Evolutionary conservation across 2,329 filamentous ascomycete species (phyloP), one percentile per base, ranked within the genome.

Genomic region (Aspergillus ruber): DNA sequence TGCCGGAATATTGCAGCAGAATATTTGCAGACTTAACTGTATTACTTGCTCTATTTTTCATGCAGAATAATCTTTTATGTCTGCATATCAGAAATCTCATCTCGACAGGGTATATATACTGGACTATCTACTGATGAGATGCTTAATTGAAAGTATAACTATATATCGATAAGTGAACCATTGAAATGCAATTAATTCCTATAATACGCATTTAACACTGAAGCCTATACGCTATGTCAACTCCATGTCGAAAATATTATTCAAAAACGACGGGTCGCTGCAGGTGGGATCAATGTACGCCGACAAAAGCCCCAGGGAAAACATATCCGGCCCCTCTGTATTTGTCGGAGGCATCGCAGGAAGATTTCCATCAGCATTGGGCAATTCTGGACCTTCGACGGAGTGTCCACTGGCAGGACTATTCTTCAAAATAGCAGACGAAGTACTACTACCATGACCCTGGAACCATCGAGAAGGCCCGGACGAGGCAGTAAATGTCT

Each of bases 401-500:
- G 36, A 12, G 5, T 18, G 36, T 12, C 36, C 18, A 20, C 17
- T 20, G 18, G 18, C 9, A 39, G 17, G 17, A 13, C 36, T 10
- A 12, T 18, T 18, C 17, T 39, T 39, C 10, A 39, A 10, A 18
- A 18, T 20, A 21, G 36, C n/a, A 20, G 36, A 18, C 3, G 8
- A 18, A 20, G 21, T 39, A 18, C 36, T 39, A 39, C 36, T 39
- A 18, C 36, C 33, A 17, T n/a, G 33, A 18, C 33, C 4, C 17
- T 39, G 36, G 10, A 39, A 39, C 17, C 36, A 20, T 13, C 36
- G 36, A 12, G 18, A 39, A 12, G 25, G 25, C 10, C 17, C 36
- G 6, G 17, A 20, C 15, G 10, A 39, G 10, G 17, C 18, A 6
- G 36, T 12, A 10, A 39, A 39, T 18, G 36, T 20, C 15, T 66